phyloP scores from a whole-genome alignment of 768 basidiomycete genomes.

The Mrakia hoshinonis region DNA sequence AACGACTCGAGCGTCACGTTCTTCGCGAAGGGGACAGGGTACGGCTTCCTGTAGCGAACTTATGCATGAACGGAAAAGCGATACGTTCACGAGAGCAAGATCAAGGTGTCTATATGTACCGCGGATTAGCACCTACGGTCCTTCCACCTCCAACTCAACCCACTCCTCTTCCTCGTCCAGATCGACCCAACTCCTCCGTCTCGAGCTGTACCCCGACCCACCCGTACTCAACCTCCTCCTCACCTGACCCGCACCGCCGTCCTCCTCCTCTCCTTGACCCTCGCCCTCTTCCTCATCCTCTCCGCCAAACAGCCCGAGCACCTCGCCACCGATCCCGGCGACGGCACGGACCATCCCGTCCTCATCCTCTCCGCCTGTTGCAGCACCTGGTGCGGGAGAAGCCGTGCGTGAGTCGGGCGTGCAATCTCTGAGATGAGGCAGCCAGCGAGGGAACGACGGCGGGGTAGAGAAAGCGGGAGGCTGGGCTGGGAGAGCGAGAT shows the following conservation, averaged over 20 bases:
- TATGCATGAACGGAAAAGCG: not conserved
- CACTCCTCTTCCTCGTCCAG: not conserved
- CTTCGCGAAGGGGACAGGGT: constrained; percentile 26
- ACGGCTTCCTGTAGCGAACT: constrained; percentile 19
- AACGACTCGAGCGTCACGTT: constrained; percentile 14
- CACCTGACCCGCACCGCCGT: not conserved
- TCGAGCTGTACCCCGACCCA: not conserved
- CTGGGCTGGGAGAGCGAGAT: not conserved
- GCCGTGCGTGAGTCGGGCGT: not conserved
- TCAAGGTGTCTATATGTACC: too few relatives aligned
- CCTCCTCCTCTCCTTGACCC: not conserved
- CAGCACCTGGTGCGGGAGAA: not conserved
- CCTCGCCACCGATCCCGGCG: not conserved
- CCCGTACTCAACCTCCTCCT: not conserved
- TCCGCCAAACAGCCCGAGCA: not conserved
- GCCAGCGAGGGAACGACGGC: not conserved
- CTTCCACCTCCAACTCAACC: not conserved
- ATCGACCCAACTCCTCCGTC: not conserved
- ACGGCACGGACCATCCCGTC: not conserved
- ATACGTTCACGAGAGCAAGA: too few relatives aligned
- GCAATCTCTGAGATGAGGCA: not conserved
- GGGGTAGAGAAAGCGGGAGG: not conserved
- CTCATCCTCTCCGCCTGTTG: not conserved
- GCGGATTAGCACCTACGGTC: too few relatives aligned
- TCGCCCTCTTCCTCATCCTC: not conserved